Base-by-base conservation (phyloP, 371 early-diverging fungal species). In the Mucor mucedo region DNA sequence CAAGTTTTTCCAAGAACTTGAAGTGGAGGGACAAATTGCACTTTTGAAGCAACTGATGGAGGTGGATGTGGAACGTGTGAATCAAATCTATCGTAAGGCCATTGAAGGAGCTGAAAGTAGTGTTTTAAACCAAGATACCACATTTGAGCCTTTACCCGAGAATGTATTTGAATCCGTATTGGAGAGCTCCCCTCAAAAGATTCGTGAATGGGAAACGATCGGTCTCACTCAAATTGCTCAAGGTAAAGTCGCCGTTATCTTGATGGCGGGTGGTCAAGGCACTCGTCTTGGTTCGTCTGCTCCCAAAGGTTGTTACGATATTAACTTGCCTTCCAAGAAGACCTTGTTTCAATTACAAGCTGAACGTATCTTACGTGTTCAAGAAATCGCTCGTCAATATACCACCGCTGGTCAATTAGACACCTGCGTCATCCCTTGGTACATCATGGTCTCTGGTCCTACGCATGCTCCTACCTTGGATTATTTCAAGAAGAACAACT, bases 361-460 rank as follows among this genome's bases (percentile, higher is more conserved):
- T 11, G 93, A 94, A 79, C 90, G 97, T 57, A 95, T 97, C 77
- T 71, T 83, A 40, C 86, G 91, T 55, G 77, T 98, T 50, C 94
- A 97, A 78, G 74, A 84, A 52, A 67, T 97, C 27, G 94, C 91
- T 13, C 76, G 78, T 62, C 69, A 78, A 62, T 78, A 78, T 61
- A 55, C 52, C 29, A 69, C 67, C 42, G 70, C 77, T 55, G 55
- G 59, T 38, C 62, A 68, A 56, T 64, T 55, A 35, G 63, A 60
- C 9, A 63, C 75, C 21, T 79, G 86, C 38, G 79, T 89, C 49
- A 91, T 96, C 60, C 96, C 95, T 53, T 96, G 95, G 95, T 94
- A 93, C 69, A 91, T 97, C 71, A 97, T 97, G 97, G 94, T 94
- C 52, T 94, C 95, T 28, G 96, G 93, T 10, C 95, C 97, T 27